Percentiles rank a stretch among this genome's conserved stretches.
Conservation (phyloP, 805 yeast genomes). For the Starmerella bombi region DNA sequence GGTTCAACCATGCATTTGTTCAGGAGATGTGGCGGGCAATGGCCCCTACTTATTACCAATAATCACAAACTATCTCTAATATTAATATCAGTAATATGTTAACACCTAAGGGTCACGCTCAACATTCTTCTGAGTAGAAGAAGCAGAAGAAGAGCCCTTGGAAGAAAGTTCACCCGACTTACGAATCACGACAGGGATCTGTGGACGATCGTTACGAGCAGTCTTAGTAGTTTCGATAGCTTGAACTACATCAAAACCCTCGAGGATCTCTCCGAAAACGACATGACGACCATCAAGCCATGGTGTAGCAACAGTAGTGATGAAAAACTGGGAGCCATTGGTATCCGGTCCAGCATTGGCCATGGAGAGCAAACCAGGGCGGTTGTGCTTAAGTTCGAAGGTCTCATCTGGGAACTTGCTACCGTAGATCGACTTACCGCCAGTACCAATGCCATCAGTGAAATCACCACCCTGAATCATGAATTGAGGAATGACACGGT, state of each 20-base stretch:
- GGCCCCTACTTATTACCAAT: background rate
- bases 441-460: conserved; percentile 48
- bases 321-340: conserved; percentile 90
- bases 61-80: background rate
- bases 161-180: conserved; percentile 64
- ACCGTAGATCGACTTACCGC: conserved; percentile 74
- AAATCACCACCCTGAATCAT: conserved; percentile 87
- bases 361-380: conserved; percentile 60
- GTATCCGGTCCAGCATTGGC: conserved; percentile 59
- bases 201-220: conserved; percentile 57
- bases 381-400: conserved; percentile 41
- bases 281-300: conserved; percentile 95
- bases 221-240: conserved; percentile 66
- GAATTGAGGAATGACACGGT: conserved; percentile 57
- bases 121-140: background rate
- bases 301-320: conserved; percentile 76
- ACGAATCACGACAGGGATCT: conserved; percentile 46
- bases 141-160: background rate
- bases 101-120: conserved; percentile 14
- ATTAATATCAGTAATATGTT: background rate
- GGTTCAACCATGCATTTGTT: conserved; percentile 50
- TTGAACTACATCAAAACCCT: conserved; percentile 68
- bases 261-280: conserved; percentile 85
- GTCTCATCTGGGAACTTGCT: conserved; percentile 64
- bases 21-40: conserved; percentile 37